A percentile compares a stretch with the other conserved stretches of the same genome.
These are phyloP conservation scores for Microbotryomycetes sp. DNA, from an alignment of 1,284 basidiomycete genomes.

Conservation along the genomic window DNA sequence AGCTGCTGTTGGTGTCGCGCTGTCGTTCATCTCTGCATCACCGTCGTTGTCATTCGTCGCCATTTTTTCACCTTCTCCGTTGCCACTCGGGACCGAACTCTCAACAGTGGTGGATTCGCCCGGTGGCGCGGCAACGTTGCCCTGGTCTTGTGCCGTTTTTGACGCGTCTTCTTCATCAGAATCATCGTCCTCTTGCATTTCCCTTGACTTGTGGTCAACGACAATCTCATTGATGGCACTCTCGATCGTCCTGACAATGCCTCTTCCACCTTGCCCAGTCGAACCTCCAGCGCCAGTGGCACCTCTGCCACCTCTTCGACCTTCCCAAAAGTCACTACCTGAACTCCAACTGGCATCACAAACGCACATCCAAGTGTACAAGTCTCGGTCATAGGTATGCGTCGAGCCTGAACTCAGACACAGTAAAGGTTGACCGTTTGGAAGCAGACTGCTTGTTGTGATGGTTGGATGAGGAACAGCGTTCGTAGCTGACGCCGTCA, in stretches of 20 bases:
- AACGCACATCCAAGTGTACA: conserved; percentile 64
- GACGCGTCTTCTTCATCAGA: conserved; percentile 1
- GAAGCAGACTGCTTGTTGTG: conserved; percentile 57
- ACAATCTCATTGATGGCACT: conserved; percentile 36
- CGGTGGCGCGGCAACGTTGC: background rate
- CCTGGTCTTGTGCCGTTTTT: too few relatives aligned
- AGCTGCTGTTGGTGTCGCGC: conserved; percentile 18
- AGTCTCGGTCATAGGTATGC: conserved; percentile 64
- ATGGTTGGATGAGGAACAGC: conserved; percentile 39
- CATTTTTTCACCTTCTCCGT: background rate
- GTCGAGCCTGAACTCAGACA: conserved; percentile 65
- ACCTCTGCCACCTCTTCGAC: conserved; percentile 53
- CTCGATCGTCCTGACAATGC: conserved; percentile 38
- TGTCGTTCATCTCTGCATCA: conserved; percentile 8
- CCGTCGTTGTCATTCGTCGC: conserved; percentile 4
- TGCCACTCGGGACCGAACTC: background rate
- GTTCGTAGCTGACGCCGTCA: conserved; percentile 53
- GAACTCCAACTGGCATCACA: conserved; percentile 71
- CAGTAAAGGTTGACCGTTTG: conserved; percentile 70
- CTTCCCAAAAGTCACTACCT: conserved; percentile 72
- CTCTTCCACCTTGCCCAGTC: conserved; percentile 15
- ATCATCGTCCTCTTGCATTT: background rate
- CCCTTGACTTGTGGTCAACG: conserved; percentile 6
- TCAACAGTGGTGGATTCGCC: conserved; percentile 1
- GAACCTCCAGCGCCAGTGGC: conserved; percentile 23